Conservation (phyloP, 257 asterid genomes). For the Marsdenia floribunda region DNA sequence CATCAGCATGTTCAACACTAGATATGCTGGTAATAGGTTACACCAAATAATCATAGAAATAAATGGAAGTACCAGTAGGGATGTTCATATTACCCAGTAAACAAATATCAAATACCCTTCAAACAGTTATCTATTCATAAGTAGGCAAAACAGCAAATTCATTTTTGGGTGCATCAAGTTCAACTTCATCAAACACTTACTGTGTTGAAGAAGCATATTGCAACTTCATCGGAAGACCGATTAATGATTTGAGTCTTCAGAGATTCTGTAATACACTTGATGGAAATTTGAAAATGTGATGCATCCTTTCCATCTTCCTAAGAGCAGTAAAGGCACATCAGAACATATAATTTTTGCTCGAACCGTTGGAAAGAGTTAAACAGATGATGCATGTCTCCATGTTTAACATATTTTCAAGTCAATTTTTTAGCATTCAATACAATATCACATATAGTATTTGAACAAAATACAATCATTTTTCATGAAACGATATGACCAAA, state of each 20-base stretch:
- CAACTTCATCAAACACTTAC: slow-evolving; percentile 41
- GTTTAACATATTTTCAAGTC: not conserved
- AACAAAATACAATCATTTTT: not conserved
- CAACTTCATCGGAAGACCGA: slow-evolving; percentile 81
- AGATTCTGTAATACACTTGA: slow-evolving; percentile 54
- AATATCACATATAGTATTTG: not conserved
- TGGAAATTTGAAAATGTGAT: slow-evolving; percentile 59
- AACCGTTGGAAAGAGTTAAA: slow-evolving; percentile 3
- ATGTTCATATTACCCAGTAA: not conserved
- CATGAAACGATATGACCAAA: not conserved
- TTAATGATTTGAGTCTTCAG: slow-evolving; percentile 88
- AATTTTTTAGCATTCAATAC: not conserved
- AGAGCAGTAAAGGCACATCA: slow-evolving; percentile 6
- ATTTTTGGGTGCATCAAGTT: not conserved
- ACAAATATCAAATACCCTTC: not conserved
- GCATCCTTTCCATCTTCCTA: slow-evolving; percentile 58
- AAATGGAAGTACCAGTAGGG: not conserved
- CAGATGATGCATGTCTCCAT: not conserved
- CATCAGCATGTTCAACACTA: not conserved
- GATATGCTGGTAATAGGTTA: not conserved
- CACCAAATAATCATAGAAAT: not conserved
- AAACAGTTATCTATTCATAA: not conserved
- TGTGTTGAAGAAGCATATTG: slow-evolving; percentile 92
- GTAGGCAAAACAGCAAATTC: not conserved
- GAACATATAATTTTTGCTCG: slow-evolving; percentile 8